Conservation (phyloP, 1,284 basidiomycete species). For the Phenoliferia sp. region DNA sequence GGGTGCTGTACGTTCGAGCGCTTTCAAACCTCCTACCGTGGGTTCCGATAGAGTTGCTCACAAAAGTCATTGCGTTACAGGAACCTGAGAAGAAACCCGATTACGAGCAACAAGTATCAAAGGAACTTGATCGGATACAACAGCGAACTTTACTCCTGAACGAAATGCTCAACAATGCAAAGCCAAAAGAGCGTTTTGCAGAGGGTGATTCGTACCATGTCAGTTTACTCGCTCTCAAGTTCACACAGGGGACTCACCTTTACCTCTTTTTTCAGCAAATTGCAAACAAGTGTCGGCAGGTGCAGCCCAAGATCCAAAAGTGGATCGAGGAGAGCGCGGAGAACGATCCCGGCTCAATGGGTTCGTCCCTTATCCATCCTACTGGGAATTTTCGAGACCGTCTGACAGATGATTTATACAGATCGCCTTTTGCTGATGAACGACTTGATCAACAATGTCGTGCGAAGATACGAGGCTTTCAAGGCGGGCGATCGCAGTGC, state of each 20-base stretch:
- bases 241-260: not conserved
- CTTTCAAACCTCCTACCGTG: not conserved
- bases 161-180: constrained; percentile 94
- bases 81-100: constrained; percentile 92
- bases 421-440: constrained; percentile 93
- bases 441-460: constrained; percentile 91
- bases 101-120: constrained; percentile 80
- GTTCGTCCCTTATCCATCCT: constrained; percentile 47
- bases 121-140: constrained; percentile 91
- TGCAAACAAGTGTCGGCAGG: constrained; percentile 70
- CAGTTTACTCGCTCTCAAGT: constrained; percentile 36
- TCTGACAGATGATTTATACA: constrained; percentile 37
- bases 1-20: constrained; percentile 58
- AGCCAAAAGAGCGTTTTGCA: constrained; percentile 48
- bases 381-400: no score
- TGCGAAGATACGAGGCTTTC: constrained; percentile 85
- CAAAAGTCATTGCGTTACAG: constrained; percentile 31
- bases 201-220: constrained; percentile 89
- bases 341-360: constrained; percentile 65
- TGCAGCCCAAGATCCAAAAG: constrained; percentile 91
- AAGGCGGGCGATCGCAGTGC: constrained; percentile 76
- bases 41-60: not conserved
- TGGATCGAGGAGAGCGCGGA: constrained; percentile 91
- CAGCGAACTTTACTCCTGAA: constrained; percentile 89
- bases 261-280: constrained; percentile 66